A percentile compares a stretch with the other conserved stretches of the same genome.
phyloP scores from a whole-genome alignment of 345 rosid genomes.

The Moricandia arvensis region DNA sequence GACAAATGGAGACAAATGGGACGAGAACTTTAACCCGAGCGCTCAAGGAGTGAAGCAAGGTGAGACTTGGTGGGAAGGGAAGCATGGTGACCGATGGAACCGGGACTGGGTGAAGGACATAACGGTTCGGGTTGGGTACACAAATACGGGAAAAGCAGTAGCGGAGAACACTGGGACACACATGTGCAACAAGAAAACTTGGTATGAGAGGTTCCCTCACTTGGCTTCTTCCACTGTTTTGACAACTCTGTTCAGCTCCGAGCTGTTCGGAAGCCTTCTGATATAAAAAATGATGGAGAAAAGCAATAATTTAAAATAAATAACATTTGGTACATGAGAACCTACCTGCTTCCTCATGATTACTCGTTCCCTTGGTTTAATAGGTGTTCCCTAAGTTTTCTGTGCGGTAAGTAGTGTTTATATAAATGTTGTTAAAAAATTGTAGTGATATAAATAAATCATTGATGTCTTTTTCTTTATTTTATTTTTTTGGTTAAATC shows the following conservation, averaged over 20 bases:
- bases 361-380: background rate
- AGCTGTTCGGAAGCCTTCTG: conserved; percentile 65
- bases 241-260: conserved; percentile 49
- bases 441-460: background rate
- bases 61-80: conserved; percentile 95
- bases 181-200: conserved; percentile 71
- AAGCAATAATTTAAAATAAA: background rate
- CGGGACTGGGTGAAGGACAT: conserved; percentile 89
- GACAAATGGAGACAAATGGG: conserved; percentile 98
- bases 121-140: conserved; percentile 94
- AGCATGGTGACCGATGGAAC: conserved; percentile 78
- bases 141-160: conserved; percentile 93
- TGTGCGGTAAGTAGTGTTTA: background rate
- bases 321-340: background rate
- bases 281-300: background rate
- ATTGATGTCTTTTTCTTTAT: too few relatives aligned
- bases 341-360: background rate
- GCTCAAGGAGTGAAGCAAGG: conserved; percentile 96
- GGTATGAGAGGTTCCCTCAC: conserved; percentile 97
- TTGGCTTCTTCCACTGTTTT: conserved; percentile 81
- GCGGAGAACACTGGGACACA: conserved; percentile 96
- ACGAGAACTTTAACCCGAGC: conserved; percentile 69
- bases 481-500: too few relatives aligned
- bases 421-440: background rate
- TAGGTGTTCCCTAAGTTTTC: background rate